These are phyloP conservation scores for Dendrostoma leiphaemia DNA, from an alignment of 2,329 filamentous ascomycete genomes.

Conservation along the genomic window DNA sequence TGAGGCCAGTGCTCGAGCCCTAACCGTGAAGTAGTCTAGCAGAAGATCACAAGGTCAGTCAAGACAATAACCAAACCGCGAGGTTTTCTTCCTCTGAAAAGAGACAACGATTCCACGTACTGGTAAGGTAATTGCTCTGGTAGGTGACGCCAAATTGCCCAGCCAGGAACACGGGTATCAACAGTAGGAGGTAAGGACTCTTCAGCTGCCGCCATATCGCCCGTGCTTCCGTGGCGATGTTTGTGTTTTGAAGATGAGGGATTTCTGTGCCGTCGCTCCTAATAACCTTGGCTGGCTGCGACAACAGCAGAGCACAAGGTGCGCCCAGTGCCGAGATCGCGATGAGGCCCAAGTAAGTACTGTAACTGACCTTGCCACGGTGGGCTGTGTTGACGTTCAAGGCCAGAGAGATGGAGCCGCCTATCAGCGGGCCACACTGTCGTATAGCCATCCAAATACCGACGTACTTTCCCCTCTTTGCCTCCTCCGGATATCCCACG, in stretches of 20 bases:
- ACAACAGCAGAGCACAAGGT: slow-evolving; percentile 39
- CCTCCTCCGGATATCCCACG: slow-evolving; percentile 61
- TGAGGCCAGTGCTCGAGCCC: slow-evolving; percentile 35
- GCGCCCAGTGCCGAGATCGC: slow-evolving; percentile 45
- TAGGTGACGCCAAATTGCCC: slow-evolving; percentile 29
- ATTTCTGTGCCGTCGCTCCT: slow-evolving; percentile 40
- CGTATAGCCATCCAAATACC: slow-evolving; percentile 46
- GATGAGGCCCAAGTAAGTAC: slow-evolving; percentile 44
- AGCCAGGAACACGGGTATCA: slow-evolving; percentile 28
- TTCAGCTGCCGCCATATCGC: slow-evolving; percentile 34
- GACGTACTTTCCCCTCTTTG: slow-evolving; percentile 56
- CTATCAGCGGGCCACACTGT: slow-evolving; percentile 43
- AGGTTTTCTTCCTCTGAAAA: neutral
- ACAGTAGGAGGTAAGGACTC: slow-evolving; percentile 34
- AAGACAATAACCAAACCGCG: too few species aligned
- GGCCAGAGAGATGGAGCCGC: slow-evolving; percentile 48
- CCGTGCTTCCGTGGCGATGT: slow-evolving; percentile 29
- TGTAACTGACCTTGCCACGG: slow-evolving; percentile 33
- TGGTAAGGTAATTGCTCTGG: slow-evolving; percentile 37
- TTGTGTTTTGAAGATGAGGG: slow-evolving; percentile 26
- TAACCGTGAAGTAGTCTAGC: slow-evolving; percentile 38
- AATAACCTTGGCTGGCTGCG: slow-evolving; percentile 41
- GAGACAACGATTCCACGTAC: neutral
- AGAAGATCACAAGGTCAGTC: neutral
- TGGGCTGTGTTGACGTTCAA: slow-evolving; percentile 39